Percentiles rank a stretch among this genome's conserved stretches.
Evolutionary conservation across 148 eudicot species (phyloP).

Genomic region (Rhododendron simsii): DNA sequence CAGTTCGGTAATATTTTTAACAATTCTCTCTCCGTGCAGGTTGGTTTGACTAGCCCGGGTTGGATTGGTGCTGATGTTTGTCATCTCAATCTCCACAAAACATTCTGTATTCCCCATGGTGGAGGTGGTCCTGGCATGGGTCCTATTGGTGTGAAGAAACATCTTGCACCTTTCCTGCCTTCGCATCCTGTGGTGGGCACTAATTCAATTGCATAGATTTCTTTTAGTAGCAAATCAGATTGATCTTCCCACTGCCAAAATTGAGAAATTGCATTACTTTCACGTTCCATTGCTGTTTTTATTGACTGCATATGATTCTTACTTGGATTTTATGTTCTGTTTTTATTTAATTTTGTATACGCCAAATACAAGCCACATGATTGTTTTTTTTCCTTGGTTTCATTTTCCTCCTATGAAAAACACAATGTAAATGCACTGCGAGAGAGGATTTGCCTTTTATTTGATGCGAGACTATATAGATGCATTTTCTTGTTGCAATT

Average conservation of each 20-base stretch:
- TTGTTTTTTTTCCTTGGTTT: not conserved
- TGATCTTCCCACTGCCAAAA: not conserved
- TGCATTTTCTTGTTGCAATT: not conserved
- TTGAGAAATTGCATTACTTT: not conserved
- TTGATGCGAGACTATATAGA: not conserved
- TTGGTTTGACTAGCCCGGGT: conserved; percentile 97
- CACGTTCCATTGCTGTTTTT: not conserved
- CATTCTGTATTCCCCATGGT: conserved; percentile 98
- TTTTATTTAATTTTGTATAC: not conserved
- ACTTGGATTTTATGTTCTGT: not conserved
- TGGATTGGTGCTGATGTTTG: conserved; percentile 98
- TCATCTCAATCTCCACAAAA: conserved; percentile 98
- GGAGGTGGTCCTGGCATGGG: conserved; percentile 99
- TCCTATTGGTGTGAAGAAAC: conserved; percentile 97
- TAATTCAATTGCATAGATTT: not conserved
- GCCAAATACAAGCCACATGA: not conserved
- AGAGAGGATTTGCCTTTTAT: not conserved
- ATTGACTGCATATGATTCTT: not conserved
- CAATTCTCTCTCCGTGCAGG: conserved; percentile 37
- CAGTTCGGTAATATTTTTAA: not conserved
- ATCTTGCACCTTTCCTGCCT: conserved; percentile 91
- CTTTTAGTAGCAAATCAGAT: not conserved
- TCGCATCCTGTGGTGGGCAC: conserved; percentile 94
- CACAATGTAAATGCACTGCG: not conserved
- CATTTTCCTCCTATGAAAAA: not conserved